phyloP scores from a whole-genome alignment of 768 basidiomycete genomes.

The Glaciozyma martinii region DNA sequence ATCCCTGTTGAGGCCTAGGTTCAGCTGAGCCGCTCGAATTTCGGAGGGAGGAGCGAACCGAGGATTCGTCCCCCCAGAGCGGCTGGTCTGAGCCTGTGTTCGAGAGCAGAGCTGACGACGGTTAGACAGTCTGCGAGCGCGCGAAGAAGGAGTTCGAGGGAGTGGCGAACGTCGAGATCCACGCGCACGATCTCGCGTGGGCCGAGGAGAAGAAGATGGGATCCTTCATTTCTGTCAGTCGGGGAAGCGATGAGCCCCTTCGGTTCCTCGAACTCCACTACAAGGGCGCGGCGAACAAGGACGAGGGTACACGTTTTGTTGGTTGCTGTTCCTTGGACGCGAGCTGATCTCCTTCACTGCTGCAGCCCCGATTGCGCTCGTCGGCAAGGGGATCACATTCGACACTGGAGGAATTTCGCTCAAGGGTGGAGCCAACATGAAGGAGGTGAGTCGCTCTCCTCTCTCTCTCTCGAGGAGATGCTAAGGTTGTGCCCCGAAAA shows the following conservation, averaged over 20 bases:
- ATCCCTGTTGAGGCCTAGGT: too few relatives aligned
- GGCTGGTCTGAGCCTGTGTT: too few relatives aligned
- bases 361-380: constrained; percentile 35
- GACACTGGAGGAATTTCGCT: constrained; percentile 62
- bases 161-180: constrained; percentile 57
- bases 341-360: constrained; percentile 29
- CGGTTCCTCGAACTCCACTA: constrained; percentile 85
- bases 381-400: constrained; percentile 48
- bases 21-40: too few relatives aligned
- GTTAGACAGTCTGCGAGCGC: constrained; percentile 71
- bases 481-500: background rate
- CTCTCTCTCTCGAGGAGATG: background rate
- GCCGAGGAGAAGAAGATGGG: constrained; percentile 77
- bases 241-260: constrained; percentile 60
- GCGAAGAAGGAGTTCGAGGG: constrained; percentile 58
- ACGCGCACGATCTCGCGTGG: constrained; percentile 68
- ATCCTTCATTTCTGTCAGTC: constrained; percentile 67
- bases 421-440: constrained; percentile 58
- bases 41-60: too few relatives aligned
- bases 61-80: too few relatives aligned
- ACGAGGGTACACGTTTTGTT: constrained; percentile 37
- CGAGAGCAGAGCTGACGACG: constrained; percentile 66
- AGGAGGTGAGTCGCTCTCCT: constrained; percentile 26
- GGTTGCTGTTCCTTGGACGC: constrained; percentile 40
- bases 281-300: constrained; percentile 56